A percentile compares a stretch with the other conserved stretches of the same genome.
Conservation (phyloP, 1,139 yeast genomes). For the Pneumocystis canis region DNA sequence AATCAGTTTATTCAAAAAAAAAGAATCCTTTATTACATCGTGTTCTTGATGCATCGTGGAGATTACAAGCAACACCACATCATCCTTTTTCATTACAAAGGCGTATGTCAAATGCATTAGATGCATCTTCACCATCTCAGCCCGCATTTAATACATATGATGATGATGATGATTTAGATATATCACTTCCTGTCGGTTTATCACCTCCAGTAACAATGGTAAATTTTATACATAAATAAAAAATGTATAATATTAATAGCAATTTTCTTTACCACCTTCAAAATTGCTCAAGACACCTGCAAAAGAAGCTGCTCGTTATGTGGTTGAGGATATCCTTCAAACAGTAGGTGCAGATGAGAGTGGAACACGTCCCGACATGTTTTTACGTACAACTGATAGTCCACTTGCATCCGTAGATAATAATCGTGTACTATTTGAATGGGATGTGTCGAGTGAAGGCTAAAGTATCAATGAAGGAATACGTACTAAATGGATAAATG, state of each 20-base stretch:
- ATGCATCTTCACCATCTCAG: background rate
- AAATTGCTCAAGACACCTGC: background rate
- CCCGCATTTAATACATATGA: background rate
- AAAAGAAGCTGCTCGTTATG: background rate
- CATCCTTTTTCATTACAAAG: background rate
- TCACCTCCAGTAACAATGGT: slow-evolving; percentile 2
- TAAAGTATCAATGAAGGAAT: too few relatives aligned
- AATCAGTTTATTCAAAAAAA: too few relatives aligned
- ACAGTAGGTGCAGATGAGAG: background rate
- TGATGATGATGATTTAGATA: slow-evolving; percentile 1
- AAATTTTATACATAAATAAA: background rate
- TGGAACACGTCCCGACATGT: background rate
- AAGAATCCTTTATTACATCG: slow-evolving; percentile 23
- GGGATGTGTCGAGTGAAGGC: background rate
- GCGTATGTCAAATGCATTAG: background rate
- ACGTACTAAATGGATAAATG: too few relatives aligned
- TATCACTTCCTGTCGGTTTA: background rate
- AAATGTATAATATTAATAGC: background rate
- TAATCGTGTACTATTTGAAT: background rate
- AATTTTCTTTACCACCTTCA: background rate
- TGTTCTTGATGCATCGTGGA: slow-evolving; percentile 26
- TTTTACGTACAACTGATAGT: background rate
- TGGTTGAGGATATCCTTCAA: background rate
- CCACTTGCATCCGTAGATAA: background rate
- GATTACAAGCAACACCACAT: slow-evolving; percentile 25